Evolutionary conservation across 305 asterid genomes (phyloP).

Genomic region (Fraxinus baroniana): DNA sequence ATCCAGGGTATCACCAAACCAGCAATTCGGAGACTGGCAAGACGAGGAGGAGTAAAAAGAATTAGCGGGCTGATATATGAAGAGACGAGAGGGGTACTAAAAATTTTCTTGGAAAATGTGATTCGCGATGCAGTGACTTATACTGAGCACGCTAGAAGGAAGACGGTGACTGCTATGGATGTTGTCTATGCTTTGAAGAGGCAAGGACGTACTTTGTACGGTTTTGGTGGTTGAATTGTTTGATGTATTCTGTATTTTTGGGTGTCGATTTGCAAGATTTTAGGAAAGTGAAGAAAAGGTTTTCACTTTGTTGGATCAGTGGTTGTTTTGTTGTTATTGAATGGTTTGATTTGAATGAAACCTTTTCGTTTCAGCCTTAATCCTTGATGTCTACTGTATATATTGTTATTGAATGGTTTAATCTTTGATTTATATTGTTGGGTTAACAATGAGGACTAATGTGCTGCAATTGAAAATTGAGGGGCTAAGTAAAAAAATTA

Average conservation of each 20-base stretch:
- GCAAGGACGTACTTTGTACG: conserved; percentile 43
- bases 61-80: conserved; percentile 44
- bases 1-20: conserved; percentile 53
- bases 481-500: not conserved
- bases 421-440: too few relatives aligned
- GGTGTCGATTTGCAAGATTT: not conserved
- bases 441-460: not conserved
- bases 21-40: conserved; percentile 45
- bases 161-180: conserved; percentile 49
- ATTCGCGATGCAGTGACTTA: conserved; percentile 44
- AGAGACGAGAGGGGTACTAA: conserved; percentile 45
- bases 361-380: not conserved
- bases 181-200: conserved; percentile 45
- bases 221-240: conserved; percentile 36
- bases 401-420: too few relatives aligned
- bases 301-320: not conserved
- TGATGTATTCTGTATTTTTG: not conserved
- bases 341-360: not conserved
- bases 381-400: not conserved
- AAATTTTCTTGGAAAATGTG: conserved; percentile 45
- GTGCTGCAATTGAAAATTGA: not conserved
- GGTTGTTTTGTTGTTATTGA: not conserved
- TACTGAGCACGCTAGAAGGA: conserved; percentile 46
- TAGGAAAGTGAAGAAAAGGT: not conserved
- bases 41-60: conserved; percentile 52